phyloP scores from a whole-genome alignment of 129 eudicot species.

The Silybum marianum region DNA sequence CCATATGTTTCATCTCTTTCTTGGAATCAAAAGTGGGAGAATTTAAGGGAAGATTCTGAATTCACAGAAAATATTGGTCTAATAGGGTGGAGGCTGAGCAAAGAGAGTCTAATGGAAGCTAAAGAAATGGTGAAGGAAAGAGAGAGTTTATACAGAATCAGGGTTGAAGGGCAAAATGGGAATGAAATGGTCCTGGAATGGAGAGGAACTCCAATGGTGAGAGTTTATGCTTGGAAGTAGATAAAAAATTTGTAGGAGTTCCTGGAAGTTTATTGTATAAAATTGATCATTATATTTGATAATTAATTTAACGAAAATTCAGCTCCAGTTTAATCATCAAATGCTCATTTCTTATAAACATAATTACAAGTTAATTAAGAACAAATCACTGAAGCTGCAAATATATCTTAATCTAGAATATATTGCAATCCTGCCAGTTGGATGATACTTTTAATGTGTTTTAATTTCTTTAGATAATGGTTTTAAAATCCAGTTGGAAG shows the following conservation, averaged over 20 bases:
- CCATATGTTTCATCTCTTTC: slow-evolving; percentile 44
- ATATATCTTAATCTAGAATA: not conserved
- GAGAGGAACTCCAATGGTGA: slow-evolving; percentile 60
- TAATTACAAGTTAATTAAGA: not conserved
- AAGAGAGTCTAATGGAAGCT: slow-evolving; percentile 53
- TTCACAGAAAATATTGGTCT: slow-evolving; percentile 22
- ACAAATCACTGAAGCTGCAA: not conserved
- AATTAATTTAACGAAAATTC: not conserved
- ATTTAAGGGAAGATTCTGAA: slow-evolving; percentile 5
- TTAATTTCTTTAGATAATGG: not conserved
- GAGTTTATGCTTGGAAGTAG: slow-evolving; percentile 59
- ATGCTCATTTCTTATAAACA: no score
- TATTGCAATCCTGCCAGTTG: not conserved
- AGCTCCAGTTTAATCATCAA: no score
- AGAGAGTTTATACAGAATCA: slow-evolving; percentile 41
- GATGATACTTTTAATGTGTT: slow-evolving; percentile 8
- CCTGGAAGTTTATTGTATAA: not conserved
- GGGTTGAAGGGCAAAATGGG: slow-evolving; percentile 41
- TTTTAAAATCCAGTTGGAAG: not conserved
- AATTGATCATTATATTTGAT: slow-evolving; percentile 17
- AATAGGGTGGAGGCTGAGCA: slow-evolving; percentile 45
- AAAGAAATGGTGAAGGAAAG: slow-evolving; percentile 53
- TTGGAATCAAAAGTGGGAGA: slow-evolving; percentile 58
- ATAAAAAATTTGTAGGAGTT: not conserved
- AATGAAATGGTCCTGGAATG: slow-evolving; percentile 69